Conservation (phyloP, 352 stramenopile genomes). For the Phytophthora sansomeana region DNA sequence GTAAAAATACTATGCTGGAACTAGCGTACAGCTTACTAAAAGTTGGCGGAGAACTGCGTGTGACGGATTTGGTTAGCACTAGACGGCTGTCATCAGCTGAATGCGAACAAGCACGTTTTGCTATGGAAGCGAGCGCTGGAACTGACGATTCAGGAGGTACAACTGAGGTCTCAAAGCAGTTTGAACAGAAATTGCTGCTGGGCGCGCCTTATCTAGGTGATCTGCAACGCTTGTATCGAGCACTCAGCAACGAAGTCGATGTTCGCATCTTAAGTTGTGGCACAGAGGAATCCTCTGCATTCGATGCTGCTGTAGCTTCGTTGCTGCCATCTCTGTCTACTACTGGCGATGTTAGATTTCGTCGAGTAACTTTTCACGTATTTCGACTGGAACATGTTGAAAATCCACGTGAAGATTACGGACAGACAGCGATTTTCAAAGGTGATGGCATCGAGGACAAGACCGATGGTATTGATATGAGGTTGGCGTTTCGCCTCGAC, state of each 20-base stretch:
- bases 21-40: constrained; percentile 45
- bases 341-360: constrained; percentile 24
- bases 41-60: constrained; percentile 58
- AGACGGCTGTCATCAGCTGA: constrained; percentile 35
- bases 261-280: constrained; percentile 27
- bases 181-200: constrained; percentile 34
- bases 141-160: neutral
- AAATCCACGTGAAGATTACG: constrained; percentile 61
- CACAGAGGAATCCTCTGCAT: constrained; percentile 20
- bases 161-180: constrained; percentile 3
- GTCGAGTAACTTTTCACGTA: constrained; percentile 39
- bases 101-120: constrained; percentile 26
- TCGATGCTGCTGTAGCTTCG: constrained; percentile 26
- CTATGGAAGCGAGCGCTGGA: constrained; percentile 15
- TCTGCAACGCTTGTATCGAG: constrained; percentile 50
- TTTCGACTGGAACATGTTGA: constrained; percentile 59
- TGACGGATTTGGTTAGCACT: constrained; percentile 40
- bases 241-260: constrained; percentile 28
- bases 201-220: constrained; percentile 53
- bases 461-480: neutral
- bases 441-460: constrained; percentile 17
- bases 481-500: constrained; percentile 44
- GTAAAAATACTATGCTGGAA: constrained; percentile 44
- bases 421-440: constrained; percentile 53
- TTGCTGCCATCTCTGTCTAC: constrained; percentile 20